Evolutionary conservation across 202 grass and related monocot species (phyloP), one percentile per base, ranked within the genome.

Genomic region (Carex sylvatica): DNA sequence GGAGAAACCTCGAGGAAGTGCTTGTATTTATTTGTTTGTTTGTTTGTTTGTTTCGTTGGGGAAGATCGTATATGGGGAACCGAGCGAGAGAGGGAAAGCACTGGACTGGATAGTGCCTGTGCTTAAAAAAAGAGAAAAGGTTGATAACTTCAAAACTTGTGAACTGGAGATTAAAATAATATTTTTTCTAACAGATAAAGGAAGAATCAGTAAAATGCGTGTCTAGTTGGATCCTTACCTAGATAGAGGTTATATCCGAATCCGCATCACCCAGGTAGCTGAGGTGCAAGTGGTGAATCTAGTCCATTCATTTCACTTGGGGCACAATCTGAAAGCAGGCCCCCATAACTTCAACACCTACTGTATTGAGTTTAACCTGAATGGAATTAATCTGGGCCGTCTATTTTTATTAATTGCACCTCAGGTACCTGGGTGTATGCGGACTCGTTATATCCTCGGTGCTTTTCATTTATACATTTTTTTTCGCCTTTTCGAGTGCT

Each of bases 201-300:
- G 73, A 56, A 56, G 72, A 76, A 56, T 76, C 6, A 10, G 52
- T 77, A 58, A 77, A 8, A 53, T 77, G 73, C 14, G 26, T 58
- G 26, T 77, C 73, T 36, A 58, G 73, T 76, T 58, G 73, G 72
- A 56, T 56, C 49, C 46, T 74, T 20, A 70, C 12, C 47, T 75
- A 4, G 47, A 26, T 72, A 24, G 69, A 71, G 42, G 19, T 72
- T 24, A 49, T 0, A 28, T 28, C 28, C 28, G 28, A 28, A 2
- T 28, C 28, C 28, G 28, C n/a, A n/a, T n/a, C n/a, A n/a, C 28
- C 28, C 28, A 28, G 28, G 28, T 28, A 28, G 2, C 28, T 28
- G 28, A 28, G 28, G 28, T 28, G 28, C n/a, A n/a, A n/a, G n/a
- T n/a, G n/a, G n/a, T n/a, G n/a, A n/a, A n/a, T n/a, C n/a, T n/a